Percentiles rank a stretch among this genome's conserved stretches.
Evolutionary conservation across 2,329 filamentous ascomycete genomes (phyloP).

Genomic region (Clonostachys byssicola): DNA sequence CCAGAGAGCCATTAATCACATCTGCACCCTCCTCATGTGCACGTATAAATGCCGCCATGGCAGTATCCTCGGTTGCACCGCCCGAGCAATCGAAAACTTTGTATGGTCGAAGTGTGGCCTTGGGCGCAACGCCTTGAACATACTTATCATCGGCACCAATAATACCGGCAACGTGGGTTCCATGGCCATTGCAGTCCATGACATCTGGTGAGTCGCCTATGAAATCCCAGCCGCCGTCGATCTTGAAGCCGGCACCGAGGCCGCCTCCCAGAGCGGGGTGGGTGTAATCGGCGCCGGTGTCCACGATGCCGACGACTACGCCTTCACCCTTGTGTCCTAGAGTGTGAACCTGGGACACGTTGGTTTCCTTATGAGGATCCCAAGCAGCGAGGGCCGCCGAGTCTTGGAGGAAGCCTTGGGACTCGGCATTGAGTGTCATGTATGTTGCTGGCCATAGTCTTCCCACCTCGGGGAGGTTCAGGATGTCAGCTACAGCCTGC

Average conservation of each 20-base stretch:
- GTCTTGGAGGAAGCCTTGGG: too few species aligned
- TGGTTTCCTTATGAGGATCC: conserved; percentile 8
- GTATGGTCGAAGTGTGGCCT: conserved; percentile 51
- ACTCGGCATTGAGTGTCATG: too few species aligned
- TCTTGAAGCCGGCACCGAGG: conserved; percentile 10
- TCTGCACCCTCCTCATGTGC: conserved; percentile 57
- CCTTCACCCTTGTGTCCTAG: conserved; percentile 11
- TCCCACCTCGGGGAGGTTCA: too few species aligned
- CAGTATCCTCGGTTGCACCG: conserved; percentile 45
- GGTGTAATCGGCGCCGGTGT: conserved; percentile 13
- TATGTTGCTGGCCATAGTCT: too few species aligned
- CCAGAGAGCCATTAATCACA: conserved; percentile 52
- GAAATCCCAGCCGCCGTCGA: conserved; percentile 10
- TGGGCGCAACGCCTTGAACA: conserved; percentile 49
- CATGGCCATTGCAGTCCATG: conserved; percentile 40
- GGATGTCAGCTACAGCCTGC: too few species aligned
- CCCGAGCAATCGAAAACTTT: conserved; percentile 53
- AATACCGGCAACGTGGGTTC: conserved; percentile 59
- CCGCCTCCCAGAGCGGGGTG: conserved; percentile 12
- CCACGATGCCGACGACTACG: conserved; percentile 14
- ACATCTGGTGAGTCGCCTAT: conserved; percentile 6
- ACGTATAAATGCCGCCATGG: conserved; percentile 55
- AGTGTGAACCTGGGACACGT: conserved; percentile 12
- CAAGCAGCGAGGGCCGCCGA: too few species aligned
- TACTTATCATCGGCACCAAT: conserved; percentile 44